These are phyloP conservation scores for Microsporum audouinii DNA, from an alignment of 2,329 filamentous ascomycete species.

Conservation along the genomic window DNA sequence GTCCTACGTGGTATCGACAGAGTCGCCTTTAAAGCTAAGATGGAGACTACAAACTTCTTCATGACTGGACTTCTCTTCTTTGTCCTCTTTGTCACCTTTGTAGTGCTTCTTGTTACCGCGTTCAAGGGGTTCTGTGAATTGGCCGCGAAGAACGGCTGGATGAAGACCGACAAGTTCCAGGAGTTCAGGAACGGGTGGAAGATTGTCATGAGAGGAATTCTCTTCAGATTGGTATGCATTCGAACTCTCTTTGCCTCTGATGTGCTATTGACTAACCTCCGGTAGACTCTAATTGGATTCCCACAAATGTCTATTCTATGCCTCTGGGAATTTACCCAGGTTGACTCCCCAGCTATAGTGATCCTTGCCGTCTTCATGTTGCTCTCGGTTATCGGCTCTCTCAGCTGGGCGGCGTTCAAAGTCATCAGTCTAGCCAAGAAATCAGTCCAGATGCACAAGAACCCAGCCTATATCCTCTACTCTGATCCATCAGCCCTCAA, in stretches of 20 bases:
- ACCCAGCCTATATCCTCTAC: conserved; percentile 92
- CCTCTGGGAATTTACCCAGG: conserved; percentile 82
- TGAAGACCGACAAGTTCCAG: conserved; percentile 74
- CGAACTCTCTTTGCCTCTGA: not conserved
- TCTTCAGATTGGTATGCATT: conserved; percentile 60
- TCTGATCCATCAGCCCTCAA: conserved; percentile 88
- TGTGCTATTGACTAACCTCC: not conserved
- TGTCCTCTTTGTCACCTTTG: conserved; percentile 66
- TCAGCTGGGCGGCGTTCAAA: conserved; percentile 80
- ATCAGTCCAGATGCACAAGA: conserved; percentile 84
- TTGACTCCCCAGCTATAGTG: conserved; percentile 74
- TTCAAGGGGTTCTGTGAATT: conserved; percentile 77
- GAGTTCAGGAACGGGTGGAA: conserved; percentile 94
- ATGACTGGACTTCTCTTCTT: conserved; percentile 86
- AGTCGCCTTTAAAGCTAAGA: conserved; percentile 72
- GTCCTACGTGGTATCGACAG: conserved; percentile 73
- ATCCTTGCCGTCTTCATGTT: conserved; percentile 84
- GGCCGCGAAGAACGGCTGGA: conserved; percentile 60
- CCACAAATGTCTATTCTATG: conserved; percentile 83
- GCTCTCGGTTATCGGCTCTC: conserved; percentile 62
- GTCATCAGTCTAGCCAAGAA: conserved; percentile 80
- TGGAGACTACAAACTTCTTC: conserved; percentile 87
- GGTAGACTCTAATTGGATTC: conserved; percentile 67
- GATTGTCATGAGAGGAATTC: conserved; percentile 81
- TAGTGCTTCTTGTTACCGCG: conserved; percentile 57